phyloP scores from a whole-genome alignment of 257 asterid genomes.

The Schizonepeta tenuifolia region DNA sequence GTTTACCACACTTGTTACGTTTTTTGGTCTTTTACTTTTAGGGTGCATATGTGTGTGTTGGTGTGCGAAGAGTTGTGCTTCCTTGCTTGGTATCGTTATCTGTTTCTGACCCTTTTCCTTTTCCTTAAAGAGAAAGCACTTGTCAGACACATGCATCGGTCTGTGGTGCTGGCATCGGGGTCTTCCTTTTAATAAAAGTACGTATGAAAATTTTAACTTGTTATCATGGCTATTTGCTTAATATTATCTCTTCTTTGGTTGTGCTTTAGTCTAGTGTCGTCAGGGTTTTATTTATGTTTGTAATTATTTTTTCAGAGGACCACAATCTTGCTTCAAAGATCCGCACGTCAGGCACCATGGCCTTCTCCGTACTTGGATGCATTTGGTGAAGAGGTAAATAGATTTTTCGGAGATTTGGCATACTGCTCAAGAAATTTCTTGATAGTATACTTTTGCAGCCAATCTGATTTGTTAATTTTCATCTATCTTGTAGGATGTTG shows the following conservation, averaged over 20 bases:
- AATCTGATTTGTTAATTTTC: constrained; percentile 23
- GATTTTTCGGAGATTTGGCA: constrained; percentile 4
- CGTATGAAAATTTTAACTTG: constrained; percentile 30
- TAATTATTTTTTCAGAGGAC: constrained; percentile 65
- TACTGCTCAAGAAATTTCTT: constrained; percentile 10
- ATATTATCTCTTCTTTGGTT: constrained; percentile 22
- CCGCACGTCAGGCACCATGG: constrained; percentile 97
- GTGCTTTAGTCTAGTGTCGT: constrained; percentile 23
- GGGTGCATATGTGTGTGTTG: constrained; percentile 1
- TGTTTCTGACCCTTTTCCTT: constrained; percentile 29
- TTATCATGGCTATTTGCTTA: constrained; percentile 15
- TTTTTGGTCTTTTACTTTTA: not conserved
- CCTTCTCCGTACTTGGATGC: constrained; percentile 97
- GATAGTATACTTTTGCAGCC: not conserved
- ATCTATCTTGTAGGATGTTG: constrained; percentile 69
- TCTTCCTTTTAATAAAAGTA: constrained; percentile 88
- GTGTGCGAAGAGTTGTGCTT: not conserved
- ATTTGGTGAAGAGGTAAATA: constrained; percentile 94
- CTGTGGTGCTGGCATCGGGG: constrained; percentile 98
- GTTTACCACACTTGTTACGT: not conserved
- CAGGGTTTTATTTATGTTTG: constrained; percentile 15
- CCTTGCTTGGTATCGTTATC: constrained; percentile 21
- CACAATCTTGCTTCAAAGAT: constrained; percentile 86
- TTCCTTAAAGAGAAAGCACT: constrained; percentile 61
- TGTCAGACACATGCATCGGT: constrained; percentile 79